Conservation (phyloP, 2,329 filamentous ascomycete genomes). For the Hypoxylon sp. region DNA sequence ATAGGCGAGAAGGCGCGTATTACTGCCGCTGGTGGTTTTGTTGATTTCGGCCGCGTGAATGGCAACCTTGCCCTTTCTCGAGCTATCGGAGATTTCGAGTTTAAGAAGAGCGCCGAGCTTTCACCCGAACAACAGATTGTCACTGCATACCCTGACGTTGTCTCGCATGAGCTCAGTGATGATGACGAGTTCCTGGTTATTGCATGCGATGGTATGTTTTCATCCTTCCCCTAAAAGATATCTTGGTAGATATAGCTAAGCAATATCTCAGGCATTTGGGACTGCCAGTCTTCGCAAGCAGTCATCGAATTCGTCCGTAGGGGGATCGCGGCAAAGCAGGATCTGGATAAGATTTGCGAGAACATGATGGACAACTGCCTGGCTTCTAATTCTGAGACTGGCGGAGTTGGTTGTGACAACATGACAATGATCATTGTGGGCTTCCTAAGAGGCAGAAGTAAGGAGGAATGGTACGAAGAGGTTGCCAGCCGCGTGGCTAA, state of each 20-base stretch:
- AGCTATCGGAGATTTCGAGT: constrained; percentile 98
- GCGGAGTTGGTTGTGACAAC: constrained; percentile 98
- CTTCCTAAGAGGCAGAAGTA: constrained; percentile 89
- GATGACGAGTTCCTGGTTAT: constrained; percentile 97
- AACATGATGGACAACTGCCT: constrained; percentile 99
- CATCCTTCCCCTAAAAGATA: neutral
- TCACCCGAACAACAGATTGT: constrained; percentile 99
- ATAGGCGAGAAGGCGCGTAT: constrained; percentile 95
- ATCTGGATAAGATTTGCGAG: constrained; percentile 94
- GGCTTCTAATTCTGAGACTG: constrained; percentile 97
- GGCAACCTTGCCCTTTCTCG: constrained; percentile 96
- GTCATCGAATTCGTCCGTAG: constrained; percentile 97
- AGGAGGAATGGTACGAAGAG: constrained; percentile 98
- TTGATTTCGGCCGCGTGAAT: constrained; percentile 98
- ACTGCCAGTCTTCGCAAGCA: constrained; percentile 98
- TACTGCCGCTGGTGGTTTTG: constrained; percentile 94
- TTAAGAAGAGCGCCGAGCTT: constrained; percentile 98
- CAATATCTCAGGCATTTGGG: constrained; percentile 87
- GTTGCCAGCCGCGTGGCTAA: constrained; percentile 94
- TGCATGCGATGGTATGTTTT: constrained; percentile 85
- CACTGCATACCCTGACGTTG: constrained; percentile 95
- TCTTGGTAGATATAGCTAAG: constrained; percentile 26
- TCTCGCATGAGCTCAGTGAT: constrained; percentile 87
- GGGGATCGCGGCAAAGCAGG: constrained; percentile 96
- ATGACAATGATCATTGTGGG: constrained; percentile 98